Evolutionary conservation across 2,329 filamentous ascomycete genomes (phyloP), one percentile per base, ranked within the genome.

Genomic region (Corniculantispora saksenae): DNA sequence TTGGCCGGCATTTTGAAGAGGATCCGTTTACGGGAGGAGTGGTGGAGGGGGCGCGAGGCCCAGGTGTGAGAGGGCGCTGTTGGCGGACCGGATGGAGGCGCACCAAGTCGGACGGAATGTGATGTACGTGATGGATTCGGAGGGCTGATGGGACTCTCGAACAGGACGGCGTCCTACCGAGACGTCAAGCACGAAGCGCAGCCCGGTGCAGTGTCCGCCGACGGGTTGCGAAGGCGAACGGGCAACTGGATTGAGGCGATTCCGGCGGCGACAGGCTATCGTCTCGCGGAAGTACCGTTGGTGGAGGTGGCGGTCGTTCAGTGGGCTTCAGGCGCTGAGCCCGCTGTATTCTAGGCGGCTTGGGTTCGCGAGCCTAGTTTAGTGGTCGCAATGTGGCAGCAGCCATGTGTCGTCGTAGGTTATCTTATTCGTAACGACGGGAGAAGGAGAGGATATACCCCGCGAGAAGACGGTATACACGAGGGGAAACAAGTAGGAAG

Each of bases 1-100:
- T 45, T 61, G 58, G 38, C 55, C 25, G 62, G 32, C 62, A 64
- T 64, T 23, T 45, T 43, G 21, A 51, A n/a, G 6, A 29, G 27
- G 13, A 45, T 54, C 32, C 35, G 35, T 21, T 21, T 23, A 25
- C 59, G 32, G 25, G 35, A 32, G 7, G 23, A 15, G 21, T 9
- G 40, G 55, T 12, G 29, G 45, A 23, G 13, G 51, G 55, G 59
- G 59, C 59, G 35, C 59, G 23, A 21, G 50, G 59, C 59, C 59
- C 59, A 40, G 25, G 32, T 32, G 19, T n/a, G 19, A 61, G 48
- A 27, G 10, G 35, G 35, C 59, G 35, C 47, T 40, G 59, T n/a
- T 40, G 29, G n/a, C 32, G 35, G 35, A 25, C 35, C 25, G 35
- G 35, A 32, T n/a, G 21, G 48, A 43, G 23, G 47, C 4, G 59